These are phyloP conservation scores for Ajuga reptans DNA, from an alignment of 305 asterid genomes.

Conservation along the genomic window DNA sequence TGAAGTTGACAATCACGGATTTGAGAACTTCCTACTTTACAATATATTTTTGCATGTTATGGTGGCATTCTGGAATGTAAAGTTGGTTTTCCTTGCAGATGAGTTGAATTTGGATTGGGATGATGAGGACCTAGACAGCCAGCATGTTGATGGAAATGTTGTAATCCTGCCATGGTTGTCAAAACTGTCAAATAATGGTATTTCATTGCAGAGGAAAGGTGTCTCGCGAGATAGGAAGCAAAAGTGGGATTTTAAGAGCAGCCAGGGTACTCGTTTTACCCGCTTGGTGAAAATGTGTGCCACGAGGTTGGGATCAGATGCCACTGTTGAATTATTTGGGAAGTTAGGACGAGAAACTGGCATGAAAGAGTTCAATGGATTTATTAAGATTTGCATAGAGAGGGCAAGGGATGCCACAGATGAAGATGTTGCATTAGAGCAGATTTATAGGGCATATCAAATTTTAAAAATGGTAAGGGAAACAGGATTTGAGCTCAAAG, in stretches of 20 bases:
- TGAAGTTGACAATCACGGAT: neutral
- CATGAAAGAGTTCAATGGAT: slow-evolving; percentile 45
- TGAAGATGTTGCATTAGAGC: slow-evolving; percentile 48
- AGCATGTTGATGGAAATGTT: slow-evolving; percentile 11
- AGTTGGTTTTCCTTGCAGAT: slow-evolving; percentile 38
- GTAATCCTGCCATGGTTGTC: slow-evolving; percentile 41
- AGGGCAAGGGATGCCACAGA: slow-evolving; percentile 54
- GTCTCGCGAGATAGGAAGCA: slow-evolving; percentile 52
- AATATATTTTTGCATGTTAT: neutral
- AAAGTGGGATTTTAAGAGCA: slow-evolving; percentile 37
- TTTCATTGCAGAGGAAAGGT: slow-evolving; percentile 44
- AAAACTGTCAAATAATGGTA: slow-evolving; percentile 16
- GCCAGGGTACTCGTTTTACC: slow-evolving; percentile 28
- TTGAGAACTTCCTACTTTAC: neutral
- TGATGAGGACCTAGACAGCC: slow-evolving; percentile 23
- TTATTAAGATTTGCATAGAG: slow-evolving; percentile 46
- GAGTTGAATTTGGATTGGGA: slow-evolving; percentile 40
- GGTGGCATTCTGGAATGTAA: slow-evolving; percentile 8
- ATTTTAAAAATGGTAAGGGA: slow-evolving; percentile 46
- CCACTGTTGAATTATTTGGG: slow-evolving; percentile 42
- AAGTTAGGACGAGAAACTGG: slow-evolving; percentile 57
- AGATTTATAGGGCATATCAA: slow-evolving; percentile 51
- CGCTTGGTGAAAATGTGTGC: slow-evolving; percentile 44
- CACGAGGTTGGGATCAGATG: slow-evolving; percentile 47
- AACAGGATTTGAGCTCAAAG: slow-evolving; percentile 55